Percentiles rank a stretch among this genome's conserved stretches.
phyloP scores from a whole-genome alignment of 805 yeast genomes.

The Metschnikowia borealis region DNA sequence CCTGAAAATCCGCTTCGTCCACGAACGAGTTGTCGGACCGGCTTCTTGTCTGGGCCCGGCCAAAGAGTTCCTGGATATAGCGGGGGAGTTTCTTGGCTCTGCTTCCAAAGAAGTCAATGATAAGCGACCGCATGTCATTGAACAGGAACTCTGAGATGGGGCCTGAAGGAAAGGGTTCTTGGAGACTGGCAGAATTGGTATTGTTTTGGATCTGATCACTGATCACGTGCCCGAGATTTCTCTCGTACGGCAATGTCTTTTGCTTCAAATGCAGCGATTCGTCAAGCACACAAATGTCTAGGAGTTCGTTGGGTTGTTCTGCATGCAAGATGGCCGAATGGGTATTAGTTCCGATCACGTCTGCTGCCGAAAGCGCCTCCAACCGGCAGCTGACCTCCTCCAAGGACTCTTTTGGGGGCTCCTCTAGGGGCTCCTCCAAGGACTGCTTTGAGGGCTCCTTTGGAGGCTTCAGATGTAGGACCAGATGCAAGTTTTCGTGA shows the following conservation, averaged over 20 bases:
- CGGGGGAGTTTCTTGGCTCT: constrained; percentile 33
- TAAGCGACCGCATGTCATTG: constrained; percentile 11
- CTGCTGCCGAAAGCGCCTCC: constrained; percentile 28
- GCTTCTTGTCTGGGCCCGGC: constrained; percentile 20
- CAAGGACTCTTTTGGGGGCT: neutral
- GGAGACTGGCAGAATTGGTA: no score
- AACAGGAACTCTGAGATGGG: neutral
- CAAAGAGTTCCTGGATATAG: constrained; percentile 23
- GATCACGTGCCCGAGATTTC: constrained; percentile 26
- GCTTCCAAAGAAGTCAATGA: constrained; percentile 27
- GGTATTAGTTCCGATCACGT: constrained; percentile 24
- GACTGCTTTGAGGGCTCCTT: no score
- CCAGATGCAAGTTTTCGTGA: no score
- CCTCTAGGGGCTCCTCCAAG: no score
- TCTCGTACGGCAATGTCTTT: constrained; percentile 36
- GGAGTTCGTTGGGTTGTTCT: constrained; percentile 29
- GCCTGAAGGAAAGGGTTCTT: no score
- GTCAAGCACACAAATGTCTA: constrained; percentile 31
- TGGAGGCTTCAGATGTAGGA: no score
- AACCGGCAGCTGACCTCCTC: constrained; percentile 3
- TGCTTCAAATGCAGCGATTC: constrained; percentile 28
- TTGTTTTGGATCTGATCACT: neutral
- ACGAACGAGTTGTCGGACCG: constrained; percentile 8
- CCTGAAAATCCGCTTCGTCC: constrained; percentile 20
- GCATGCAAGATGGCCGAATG: constrained; percentile 27